Conservation (phyloP, 306 rosid species). For the Hippophae gyantsensis region DNA sequence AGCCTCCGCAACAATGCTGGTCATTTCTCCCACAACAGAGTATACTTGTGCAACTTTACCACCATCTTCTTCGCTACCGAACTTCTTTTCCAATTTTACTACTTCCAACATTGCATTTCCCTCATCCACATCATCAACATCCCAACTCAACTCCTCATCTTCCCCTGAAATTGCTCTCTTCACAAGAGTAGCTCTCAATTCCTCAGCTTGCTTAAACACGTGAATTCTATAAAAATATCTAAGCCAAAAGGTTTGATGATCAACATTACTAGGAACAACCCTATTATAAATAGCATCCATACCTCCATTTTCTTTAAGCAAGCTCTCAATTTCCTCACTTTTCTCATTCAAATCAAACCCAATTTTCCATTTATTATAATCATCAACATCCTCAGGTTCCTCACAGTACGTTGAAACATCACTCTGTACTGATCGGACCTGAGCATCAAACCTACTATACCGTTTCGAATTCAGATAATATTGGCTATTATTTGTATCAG, state of each 20-base stretch:
- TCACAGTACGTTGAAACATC: constrained; percentile 54
- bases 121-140: constrained; percentile 46
- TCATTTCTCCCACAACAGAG: constrained; percentile 17
- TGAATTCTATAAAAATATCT: constrained; percentile 65
- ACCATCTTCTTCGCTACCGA: constrained; percentile 19
- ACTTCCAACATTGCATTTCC: constrained; percentile 19
- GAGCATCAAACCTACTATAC: constrained; percentile 65
- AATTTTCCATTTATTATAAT: constrained; percentile 45
- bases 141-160: constrained; percentile 70
- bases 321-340: constrained; percentile 42
- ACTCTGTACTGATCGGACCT: constrained; percentile 50
- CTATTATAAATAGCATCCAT: constrained; percentile 39
- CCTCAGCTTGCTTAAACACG: constrained; percentile 59
- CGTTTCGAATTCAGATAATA: constrained; percentile 31
- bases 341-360: constrained; percentile 45
- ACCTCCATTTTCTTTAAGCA: constrained; percentile 47
- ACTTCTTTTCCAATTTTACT: constrained; percentile 13
- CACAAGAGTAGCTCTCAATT: constrained; percentile 59
- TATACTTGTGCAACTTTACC: constrained; percentile 16
- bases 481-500: constrained; percentile 25
- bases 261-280: constrained; percentile 48
- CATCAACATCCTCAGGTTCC: constrained; percentile 63
- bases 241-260: constrained; percentile 57
- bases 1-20: constrained; percentile 12
- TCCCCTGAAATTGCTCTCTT: constrained; percentile 48